A percentile compares a stretch with the other conserved stretches of the same genome.
phyloP scores from a whole-genome alignment of 2,329 filamentous ascomycete species.

The Aureobasidium melanogenum region DNA sequence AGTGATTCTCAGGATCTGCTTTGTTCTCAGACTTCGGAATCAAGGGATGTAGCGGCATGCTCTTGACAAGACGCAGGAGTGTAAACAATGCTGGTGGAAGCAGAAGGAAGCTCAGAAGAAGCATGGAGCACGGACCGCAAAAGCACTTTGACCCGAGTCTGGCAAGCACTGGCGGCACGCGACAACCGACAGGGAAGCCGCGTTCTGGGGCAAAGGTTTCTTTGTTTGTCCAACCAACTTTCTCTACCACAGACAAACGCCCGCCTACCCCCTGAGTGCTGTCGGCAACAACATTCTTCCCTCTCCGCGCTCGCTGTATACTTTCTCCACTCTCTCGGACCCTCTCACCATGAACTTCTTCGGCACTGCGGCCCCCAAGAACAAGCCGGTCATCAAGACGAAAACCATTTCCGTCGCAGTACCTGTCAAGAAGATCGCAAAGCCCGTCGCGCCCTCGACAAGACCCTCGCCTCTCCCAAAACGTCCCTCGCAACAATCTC shows the following conservation, averaged over 20 bases:
- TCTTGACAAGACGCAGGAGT: neutral
- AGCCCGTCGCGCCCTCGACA: neutral
- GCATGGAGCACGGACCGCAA: neutral
- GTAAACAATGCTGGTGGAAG: neutral
- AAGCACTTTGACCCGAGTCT: constrained; percentile 6
- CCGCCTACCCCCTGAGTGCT: neutral
- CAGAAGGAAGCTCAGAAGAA: neutral
- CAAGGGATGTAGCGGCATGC: neutral
- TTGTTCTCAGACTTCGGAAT: neutral
- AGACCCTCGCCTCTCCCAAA: neutral
- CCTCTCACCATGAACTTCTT: constrained; percentile 10
- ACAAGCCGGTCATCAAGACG: constrained; percentile 12
- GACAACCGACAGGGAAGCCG: neutral
- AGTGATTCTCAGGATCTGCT: neutral
- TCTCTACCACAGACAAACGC: neutral
- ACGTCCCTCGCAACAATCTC: neutral
- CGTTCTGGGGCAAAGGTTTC: neutral
- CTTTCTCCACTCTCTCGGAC: neutral
- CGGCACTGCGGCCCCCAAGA: neutral
- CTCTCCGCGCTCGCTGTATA: neutral
- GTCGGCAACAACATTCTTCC: neutral
- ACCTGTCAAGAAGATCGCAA: neutral
- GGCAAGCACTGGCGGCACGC: neutral
- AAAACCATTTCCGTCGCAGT: constrained; percentile 2
- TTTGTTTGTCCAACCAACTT: neutral